Base-by-base conservation (phyloP, 2,329 filamentous ascomycete species). In the Chaetomium globosum region DNA sequence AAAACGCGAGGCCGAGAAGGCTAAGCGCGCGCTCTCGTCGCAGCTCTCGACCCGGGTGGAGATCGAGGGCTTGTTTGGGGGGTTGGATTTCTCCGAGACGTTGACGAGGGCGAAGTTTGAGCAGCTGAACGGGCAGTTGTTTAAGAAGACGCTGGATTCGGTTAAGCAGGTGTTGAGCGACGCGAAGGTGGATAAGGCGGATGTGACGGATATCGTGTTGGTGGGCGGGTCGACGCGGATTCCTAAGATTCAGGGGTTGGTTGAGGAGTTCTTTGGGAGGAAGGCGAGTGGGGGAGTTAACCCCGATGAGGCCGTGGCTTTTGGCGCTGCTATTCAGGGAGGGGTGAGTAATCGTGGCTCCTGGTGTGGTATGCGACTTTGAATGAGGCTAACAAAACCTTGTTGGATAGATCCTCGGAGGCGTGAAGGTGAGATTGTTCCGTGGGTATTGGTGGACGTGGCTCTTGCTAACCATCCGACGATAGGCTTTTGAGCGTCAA, bases 141-240 rank as follows among this genome's bases (percentile, higher is more conserved):
- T 98, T 89, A 96, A 96, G 89, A 96, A 94, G 87, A 98, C 95
- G 65, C 87, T 98, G 71, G 96, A 96, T 87, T 93, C 94, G 63
- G 95, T 98, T 72, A 92, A 97, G 84, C 93, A 97, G 86, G 95
- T 98, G 72, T 86, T 99, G 77, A 96, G 96, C 85, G 95, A 98
- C 74, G 93, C 94, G 77, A 96, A 97, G 85, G 85, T 97, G 74
- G 94, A 93, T 87, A 98, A 97, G 90, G 82, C 81, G 66, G 93
- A 98, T 74, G 87, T 99, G 73, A 88, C 97, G 74, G 95, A 98
- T 78, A 97, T 99, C 73, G 94, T 99, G 70, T 87, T 99, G 58
- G 94, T 99, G 69, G 95, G 95, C 87, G 95, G 95, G 80, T 98
- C 95, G 68, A 98, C 95, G 71, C 93, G 95, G 90, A 99, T 99